phyloP scores from a whole-genome alignment of 306 rosid species.

The Bauhinia variegata region DNA sequence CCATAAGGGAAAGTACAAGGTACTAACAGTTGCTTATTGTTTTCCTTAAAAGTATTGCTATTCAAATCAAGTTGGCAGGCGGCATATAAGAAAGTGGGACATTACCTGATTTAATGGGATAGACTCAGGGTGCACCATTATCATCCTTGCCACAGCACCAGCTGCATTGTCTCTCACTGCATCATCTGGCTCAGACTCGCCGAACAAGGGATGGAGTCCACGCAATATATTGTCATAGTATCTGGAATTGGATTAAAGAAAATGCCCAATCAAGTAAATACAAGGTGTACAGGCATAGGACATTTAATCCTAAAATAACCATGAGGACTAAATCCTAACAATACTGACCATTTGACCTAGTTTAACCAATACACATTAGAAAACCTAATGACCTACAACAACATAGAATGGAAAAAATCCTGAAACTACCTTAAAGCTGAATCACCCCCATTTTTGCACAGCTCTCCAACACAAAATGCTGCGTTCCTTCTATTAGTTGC shows the following conservation, averaged over 20 bases:
- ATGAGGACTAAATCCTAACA: background rate
- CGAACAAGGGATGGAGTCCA: slow-evolving; percentile 89
- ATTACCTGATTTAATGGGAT: slow-evolving; percentile 88
- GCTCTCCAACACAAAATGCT: slow-evolving; percentile 98
- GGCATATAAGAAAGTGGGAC: slow-evolving; percentile 15
- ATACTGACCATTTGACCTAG: slow-evolving; percentile 11
- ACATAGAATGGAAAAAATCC: slow-evolving; percentile 12
- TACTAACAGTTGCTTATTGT: slow-evolving; percentile 1
- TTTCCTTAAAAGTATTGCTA: background rate
- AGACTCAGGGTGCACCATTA: slow-evolving; percentile 94
- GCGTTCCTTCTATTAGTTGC: slow-evolving; percentile 97
- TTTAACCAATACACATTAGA: background rate
- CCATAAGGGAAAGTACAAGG: slow-evolving; percentile 1
- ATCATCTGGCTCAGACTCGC: slow-evolving; percentile 94
- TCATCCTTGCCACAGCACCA: slow-evolving; percentile 99
- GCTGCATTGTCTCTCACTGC: slow-evolving; percentile 98
- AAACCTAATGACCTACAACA: slow-evolving; percentile 12
- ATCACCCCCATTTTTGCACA: slow-evolving; percentile 92
- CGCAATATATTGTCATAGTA: slow-evolving; percentile 76
- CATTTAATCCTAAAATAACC: slow-evolving; percentile 28
- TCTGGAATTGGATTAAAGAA: slow-evolving; percentile 61
- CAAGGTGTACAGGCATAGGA: slow-evolving; percentile 21
- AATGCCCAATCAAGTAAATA: slow-evolving; percentile 34
- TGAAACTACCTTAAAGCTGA: slow-evolving; percentile 70
- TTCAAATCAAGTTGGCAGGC: slow-evolving; percentile 1